Conservation (phyloP, 2,329 filamentous ascomycete genomes). For the Microcyclospora pomicola region DNA sequence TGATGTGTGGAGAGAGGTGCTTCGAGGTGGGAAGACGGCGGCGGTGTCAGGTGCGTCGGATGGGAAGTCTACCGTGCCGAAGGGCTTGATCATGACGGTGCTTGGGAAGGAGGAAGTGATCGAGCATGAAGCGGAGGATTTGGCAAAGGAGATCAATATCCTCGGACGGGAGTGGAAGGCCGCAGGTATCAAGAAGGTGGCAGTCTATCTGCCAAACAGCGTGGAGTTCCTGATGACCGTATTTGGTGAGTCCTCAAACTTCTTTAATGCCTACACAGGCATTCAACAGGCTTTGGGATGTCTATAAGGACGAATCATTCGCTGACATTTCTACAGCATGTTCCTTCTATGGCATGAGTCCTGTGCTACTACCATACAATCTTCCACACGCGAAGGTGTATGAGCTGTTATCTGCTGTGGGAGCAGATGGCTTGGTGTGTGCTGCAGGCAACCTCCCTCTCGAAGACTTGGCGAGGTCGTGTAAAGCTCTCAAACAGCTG, state of each 20-base stretch:
- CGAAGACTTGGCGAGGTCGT: constrained; percentile 53
- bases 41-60: constrained; percentile 23
- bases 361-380: constrained; percentile 75
- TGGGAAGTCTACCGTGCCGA: constrained; percentile 40
- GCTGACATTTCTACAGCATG: constrained; percentile 42
- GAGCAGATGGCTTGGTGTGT: constrained; percentile 70
- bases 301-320: background rate
- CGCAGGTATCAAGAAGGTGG: constrained; percentile 57
- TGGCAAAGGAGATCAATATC: constrained; percentile 76
- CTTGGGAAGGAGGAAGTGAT: constrained; percentile 60
- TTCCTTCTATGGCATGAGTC: constrained; percentile 74
- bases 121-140: constrained; percentile 55
- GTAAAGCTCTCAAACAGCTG: constrained; percentile 58
- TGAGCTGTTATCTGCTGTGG: constrained; percentile 56
- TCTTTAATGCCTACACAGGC: too few relatives aligned
- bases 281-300: too few relatives aligned
- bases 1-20: constrained; percentile 71
- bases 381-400: constrained; percentile 55
- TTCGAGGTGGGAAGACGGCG: constrained; percentile 35
- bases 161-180: constrained; percentile 65
- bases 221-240: constrained; percentile 70
- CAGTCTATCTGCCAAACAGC: constrained; percentile 85
- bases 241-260: constrained; percentile 42
- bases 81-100: constrained; percentile 64
- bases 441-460: constrained; percentile 79